A percentile compares a stretch with the other conserved stretches of the same genome.
These are phyloP conservation scores for Boeremia exigua DNA, from an alignment of 2,329 filamentous ascomycete species.

Conservation along the genomic window DNA sequence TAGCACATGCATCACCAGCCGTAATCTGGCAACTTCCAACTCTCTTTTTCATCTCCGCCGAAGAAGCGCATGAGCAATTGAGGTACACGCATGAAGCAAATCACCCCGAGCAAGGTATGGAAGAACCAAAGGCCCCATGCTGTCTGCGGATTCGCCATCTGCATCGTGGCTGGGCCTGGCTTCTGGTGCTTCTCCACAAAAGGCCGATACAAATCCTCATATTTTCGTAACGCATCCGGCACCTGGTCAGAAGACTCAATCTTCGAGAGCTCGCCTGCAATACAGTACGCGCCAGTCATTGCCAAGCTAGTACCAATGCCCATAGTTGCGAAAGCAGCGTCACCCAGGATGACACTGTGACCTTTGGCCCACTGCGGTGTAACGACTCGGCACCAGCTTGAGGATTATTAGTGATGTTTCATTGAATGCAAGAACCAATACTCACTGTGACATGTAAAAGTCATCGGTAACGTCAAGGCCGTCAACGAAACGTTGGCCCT, in stretches of 20 bases:
- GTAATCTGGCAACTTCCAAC: constrained; percentile 24
- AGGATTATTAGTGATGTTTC: constrained; percentile 46
- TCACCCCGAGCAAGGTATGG: constrained; percentile 21
- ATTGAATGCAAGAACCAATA: neutral
- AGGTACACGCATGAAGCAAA: constrained; percentile 8
- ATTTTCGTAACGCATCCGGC: constrained; percentile 25
- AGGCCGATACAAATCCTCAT: constrained; percentile 29
- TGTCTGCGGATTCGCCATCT: constrained; percentile 41
- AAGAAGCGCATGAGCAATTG: constrained; percentile 8
- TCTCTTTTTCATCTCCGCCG: constrained; percentile 3
- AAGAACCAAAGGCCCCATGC: constrained; percentile 33
- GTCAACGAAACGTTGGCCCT: constrained; percentile 52
- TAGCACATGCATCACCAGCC: constrained; percentile 10
- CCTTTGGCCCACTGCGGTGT: constrained; percentile 54
- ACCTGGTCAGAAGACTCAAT: constrained; percentile 26
- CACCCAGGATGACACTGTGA: constrained; percentile 60
- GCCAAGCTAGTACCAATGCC: constrained; percentile 43
- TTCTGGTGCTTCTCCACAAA: constrained; percentile 23
- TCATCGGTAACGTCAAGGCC: constrained; percentile 46
- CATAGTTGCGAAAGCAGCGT: constrained; percentile 54
- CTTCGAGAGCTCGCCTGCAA: constrained; percentile 47
- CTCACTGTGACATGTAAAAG: constrained; percentile 11
- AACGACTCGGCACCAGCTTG: constrained; percentile 57
- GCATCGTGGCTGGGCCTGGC: constrained; percentile 19
- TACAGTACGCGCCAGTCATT: constrained; percentile 47